phyloP scores from a whole-genome alignment of 2,329 filamentous ascomycete species.

The Cytospora leucostoma region DNA sequence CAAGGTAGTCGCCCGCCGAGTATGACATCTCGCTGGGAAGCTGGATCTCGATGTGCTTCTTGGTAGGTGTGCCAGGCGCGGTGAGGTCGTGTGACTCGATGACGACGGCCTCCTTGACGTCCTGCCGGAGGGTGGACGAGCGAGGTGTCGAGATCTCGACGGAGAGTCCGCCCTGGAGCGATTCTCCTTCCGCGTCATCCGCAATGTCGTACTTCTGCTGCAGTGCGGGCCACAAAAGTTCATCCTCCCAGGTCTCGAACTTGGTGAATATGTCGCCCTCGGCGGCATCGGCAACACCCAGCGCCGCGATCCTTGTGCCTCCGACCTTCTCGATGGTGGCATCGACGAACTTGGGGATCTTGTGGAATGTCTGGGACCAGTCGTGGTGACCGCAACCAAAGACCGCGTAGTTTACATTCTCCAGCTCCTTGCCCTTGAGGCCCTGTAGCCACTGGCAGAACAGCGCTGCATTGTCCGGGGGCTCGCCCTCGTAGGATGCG shows the following conservation, averaged over 20 bases:
- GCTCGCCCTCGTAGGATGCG: constrained; percentile 70
- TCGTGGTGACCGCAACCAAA: constrained; percentile 65
- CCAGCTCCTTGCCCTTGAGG: constrained; percentile 49
- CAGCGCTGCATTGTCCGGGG: constrained; percentile 67
- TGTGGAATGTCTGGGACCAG: constrained; percentile 63
- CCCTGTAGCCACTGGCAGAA: constrained; percentile 68
- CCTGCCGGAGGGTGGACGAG: constrained; percentile 57
- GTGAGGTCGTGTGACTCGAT: constrained; percentile 52
- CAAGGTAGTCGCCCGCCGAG: constrained; percentile 73
- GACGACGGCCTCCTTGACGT: constrained; percentile 61
- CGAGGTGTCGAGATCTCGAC: constrained; percentile 55
- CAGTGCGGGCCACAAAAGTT: constrained; percentile 49
- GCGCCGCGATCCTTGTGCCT: constrained; percentile 45
- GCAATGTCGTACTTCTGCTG: constrained; percentile 38
- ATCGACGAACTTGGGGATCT: constrained; percentile 63
- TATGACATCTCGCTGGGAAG: constrained; percentile 68
- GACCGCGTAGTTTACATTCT: constrained; percentile 62
- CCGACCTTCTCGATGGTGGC: constrained; percentile 51
- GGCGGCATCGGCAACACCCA: constrained; percentile 60
- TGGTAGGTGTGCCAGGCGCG: constrained; percentile 52
- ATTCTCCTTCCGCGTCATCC: constrained; percentile 13
- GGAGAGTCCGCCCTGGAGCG: constrained; percentile 36
- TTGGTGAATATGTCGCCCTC: constrained; percentile 64
- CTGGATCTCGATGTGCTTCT: constrained; percentile 66
- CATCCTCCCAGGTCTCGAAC: constrained; percentile 65